Conservation (phyloP, 495 filamentous ascomycete species). For the Neurospora sp. region DNA sequence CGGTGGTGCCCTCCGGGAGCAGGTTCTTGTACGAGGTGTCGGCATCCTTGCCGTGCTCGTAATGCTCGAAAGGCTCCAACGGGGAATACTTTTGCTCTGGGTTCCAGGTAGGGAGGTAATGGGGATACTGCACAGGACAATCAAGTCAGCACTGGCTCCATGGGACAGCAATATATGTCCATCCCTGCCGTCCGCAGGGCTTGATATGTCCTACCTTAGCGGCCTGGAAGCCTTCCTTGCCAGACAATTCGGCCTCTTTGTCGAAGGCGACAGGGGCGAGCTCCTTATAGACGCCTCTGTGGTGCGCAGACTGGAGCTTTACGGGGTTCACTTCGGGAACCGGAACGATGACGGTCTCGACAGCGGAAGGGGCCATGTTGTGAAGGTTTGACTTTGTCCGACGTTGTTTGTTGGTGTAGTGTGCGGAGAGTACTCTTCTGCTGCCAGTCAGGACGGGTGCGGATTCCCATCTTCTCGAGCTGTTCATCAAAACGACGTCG, state of each 20-base stretch:
- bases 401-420: neutral
- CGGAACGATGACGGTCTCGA: constrained; percentile 24
- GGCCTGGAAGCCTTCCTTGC: constrained; percentile 33
- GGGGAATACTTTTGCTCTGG: constrained; percentile 48
- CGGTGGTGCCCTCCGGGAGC: constrained; percentile 38
- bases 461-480: neutral
- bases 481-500: neutral
- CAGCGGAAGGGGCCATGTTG: constrained; percentile 21
- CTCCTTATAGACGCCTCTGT: constrained; percentile 53
- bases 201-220: constrained; percentile 25
- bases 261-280: constrained; percentile 42
- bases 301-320: constrained; percentile 29
- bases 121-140: constrained; percentile 45
- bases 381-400: neutral
- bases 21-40: constrained; percentile 60
- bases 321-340: constrained; percentile 13
- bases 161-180: neutral
- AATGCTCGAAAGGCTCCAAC: constrained; percentile 58
- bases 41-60: constrained; percentile 64
- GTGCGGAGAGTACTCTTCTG: neutral
- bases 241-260: constrained; percentile 32
- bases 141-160: constrained; percentile 19
- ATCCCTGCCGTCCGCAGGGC: neutral
- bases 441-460: neutral
- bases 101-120: constrained; percentile 73